These are phyloP conservation scores for Globisporangium emineosum DNA, from an alignment of 352 stramenopile genomes.

Conservation along the genomic window DNA sequence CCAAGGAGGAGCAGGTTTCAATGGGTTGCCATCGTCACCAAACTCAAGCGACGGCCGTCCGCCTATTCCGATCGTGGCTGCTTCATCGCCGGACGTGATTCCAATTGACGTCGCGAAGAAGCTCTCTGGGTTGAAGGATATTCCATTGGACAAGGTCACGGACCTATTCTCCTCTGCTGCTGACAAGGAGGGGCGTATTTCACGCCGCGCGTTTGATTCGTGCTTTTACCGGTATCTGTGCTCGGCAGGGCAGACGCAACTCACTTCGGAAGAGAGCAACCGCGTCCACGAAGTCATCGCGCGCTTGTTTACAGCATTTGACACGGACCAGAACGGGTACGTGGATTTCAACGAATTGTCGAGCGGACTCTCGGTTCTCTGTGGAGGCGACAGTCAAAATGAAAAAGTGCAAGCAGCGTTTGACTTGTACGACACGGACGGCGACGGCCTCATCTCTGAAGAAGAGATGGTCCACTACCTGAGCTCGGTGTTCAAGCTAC, in stretches of 20 bases:
- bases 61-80: not conserved
- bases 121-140: conserved; percentile 57
- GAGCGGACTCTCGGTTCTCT: conserved; percentile 71
- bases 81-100: conserved; percentile 33
- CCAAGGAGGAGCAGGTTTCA: not conserved
- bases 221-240: conserved; percentile 77
- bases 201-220: conserved; percentile 61
- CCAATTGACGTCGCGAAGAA: conserved; percentile 69
- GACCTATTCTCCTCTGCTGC: conserved; percentile 50
- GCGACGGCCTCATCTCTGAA: conserved; percentile 78
- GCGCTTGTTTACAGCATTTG: conserved; percentile 75
- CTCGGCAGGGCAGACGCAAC: conserved; percentile 29
- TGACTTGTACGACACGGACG: conserved; percentile 82
- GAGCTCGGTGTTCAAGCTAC: conserved; percentile 76
- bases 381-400: conserved; percentile 46
- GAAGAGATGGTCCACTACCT: conserved; percentile 87
- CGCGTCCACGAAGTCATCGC: conserved; percentile 73
- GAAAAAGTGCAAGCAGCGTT: conserved; percentile 76
- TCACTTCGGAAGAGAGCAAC: conserved; percentile 42
- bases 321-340: conserved; percentile 63
- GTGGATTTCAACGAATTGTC: conserved; percentile 79
- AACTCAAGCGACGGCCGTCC: not conserved
- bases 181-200: conserved; percentile 52
- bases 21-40: not conserved
- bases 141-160: conserved; percentile 60